Evolutionary conservation across 106 monocot species (phyloP), one percentile per base, ranked within the genome.

Genomic region (Platanthera zijinensis): DNA sequence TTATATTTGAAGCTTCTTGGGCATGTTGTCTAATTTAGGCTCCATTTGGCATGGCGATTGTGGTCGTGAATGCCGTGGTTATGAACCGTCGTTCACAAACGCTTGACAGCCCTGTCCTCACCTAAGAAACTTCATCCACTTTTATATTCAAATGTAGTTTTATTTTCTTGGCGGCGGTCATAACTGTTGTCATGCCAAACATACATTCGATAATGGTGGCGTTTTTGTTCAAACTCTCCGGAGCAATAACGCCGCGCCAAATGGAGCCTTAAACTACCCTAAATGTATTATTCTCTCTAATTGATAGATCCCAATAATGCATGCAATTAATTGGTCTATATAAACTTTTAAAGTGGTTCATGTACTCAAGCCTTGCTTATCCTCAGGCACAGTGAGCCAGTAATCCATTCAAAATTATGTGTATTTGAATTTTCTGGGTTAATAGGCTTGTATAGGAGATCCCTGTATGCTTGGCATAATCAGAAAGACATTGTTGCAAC

Each of bases 401-500:
- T 67, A 67, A 30, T 12, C 22, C 1, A 67, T 67, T 12, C 32
- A 67, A 67, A 4, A 11, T 70, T 70, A 47, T 15, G 17, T 48
- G 15, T 48, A 2, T 70, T n/a, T 48, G 12, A 48, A 30, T 17
- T n/a, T 53, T 53, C 57, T 61, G 59, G 47, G 61, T 48, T 76
- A 10, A 48, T 59, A 47, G 51, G 62, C 8, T 77, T 53, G 52
- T 69, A 17, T 7, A 70, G n/a, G 70, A 70, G 17, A 48, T 46
- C n/a, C 2, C 25, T 70, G 48, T 47, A 18, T 48, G 17, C n/a
- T 47, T 70, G 67, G 6, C 21, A 32, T 32, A 32, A 14, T 45
- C 32, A 17, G 45, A 51, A 52, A 53, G 52, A 6, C 49, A 52
- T 62, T 77, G 25, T 73, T 77, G 52, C 50, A 61, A 68, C 28